A percentile compares a stretch with the other conserved stretches of the same genome.
Conservation (phyloP, 2,329 filamentous ascomycete species). For the Talaromyces sp. region DNA sequence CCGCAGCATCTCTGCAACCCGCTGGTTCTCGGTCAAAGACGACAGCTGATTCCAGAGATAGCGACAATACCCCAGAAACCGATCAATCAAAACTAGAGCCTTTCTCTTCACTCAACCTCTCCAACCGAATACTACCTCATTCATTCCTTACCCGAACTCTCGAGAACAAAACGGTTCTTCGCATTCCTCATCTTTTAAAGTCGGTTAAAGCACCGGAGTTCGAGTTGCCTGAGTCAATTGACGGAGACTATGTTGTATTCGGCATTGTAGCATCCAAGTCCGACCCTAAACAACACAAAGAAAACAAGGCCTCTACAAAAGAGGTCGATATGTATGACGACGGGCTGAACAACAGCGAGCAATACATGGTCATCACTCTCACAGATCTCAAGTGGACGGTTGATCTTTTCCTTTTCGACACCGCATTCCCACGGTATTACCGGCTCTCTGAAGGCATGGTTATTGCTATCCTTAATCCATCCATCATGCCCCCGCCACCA, state of each 20-base stretch:
- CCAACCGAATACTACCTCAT: slow-evolving; percentile 77
- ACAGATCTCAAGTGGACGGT: slow-evolving; percentile 87
- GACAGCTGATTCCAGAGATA: slow-evolving; percentile 14
- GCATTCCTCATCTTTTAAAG: slow-evolving; percentile 74
- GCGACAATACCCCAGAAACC: slow-evolving; percentile 22
- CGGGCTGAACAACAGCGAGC: slow-evolving; percentile 58
- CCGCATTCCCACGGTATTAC: slow-evolving; percentile 88
- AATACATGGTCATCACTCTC: slow-evolving; percentile 88
- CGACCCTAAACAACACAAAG: slow-evolving; percentile 62
- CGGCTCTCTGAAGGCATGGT: slow-evolving; percentile 89
- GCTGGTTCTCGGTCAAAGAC: slow-evolving; percentile 12
- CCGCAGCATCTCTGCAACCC: slow-evolving; percentile 1
- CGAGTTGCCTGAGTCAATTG: slow-evolving; percentile 66
- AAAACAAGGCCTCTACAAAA: slow-evolving; percentile 35
- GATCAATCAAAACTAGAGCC: slow-evolving; percentile 70
- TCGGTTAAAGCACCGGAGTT: slow-evolving; percentile 79
- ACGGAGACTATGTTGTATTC: slow-evolving; percentile 85
- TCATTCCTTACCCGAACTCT: slow-evolving; percentile 72
- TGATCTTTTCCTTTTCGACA: slow-evolving; percentile 86
- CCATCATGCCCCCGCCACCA: slow-evolving; percentile 78
- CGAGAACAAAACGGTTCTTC: slow-evolving; percentile 68
- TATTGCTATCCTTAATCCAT: slow-evolving; percentile 85
- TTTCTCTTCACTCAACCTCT: slow-evolving; percentile 79
- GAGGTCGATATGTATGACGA: slow-evolving; percentile 44
- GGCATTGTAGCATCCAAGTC: slow-evolving; percentile 87